Percentiles rank a stretch among this genome's conserved stretches.
Conservation (phyloP, 441 rosid genomes). For the Breynia disticha region DNA sequence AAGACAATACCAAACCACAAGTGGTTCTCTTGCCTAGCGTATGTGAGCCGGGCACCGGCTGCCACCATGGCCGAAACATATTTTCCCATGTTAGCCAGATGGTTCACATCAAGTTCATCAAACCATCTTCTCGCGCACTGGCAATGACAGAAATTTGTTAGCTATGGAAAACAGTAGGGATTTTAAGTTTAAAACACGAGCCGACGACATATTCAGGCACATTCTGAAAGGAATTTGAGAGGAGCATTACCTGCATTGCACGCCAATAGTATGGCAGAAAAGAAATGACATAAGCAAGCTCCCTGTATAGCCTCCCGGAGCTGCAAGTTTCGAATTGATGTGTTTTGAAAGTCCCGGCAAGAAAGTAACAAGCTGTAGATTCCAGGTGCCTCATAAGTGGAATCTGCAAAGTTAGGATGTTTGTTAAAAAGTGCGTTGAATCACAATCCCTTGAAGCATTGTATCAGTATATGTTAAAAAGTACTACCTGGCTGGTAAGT, state of each 20-base stretch:
- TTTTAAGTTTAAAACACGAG: too few relatives aligned
- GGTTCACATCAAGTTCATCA: slow-evolving; percentile 58
- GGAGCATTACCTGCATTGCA: slow-evolving; percentile 74
- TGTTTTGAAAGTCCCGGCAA: slow-evolving; percentile 67
- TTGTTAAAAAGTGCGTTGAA: too few relatives aligned
- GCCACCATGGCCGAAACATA: slow-evolving; percentile 96
- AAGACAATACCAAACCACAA: slow-evolving; percentile 59
- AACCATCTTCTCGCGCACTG: slow-evolving; percentile 96
- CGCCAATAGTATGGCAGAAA: slow-evolving; percentile 95
- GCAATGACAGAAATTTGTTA: not conserved
- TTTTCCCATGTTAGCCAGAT: slow-evolving; percentile 91
- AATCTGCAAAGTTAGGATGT: slow-evolving; percentile 32
- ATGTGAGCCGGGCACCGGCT: slow-evolving; percentile 80
- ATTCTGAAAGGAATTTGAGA: not conserved
- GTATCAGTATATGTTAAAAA: not conserved
- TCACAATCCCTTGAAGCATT: too few relatives aligned
- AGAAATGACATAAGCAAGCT: slow-evolving; percentile 74
- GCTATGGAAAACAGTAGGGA: too few relatives aligned
- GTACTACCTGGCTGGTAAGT: slow-evolving; percentile 79
- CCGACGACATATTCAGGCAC: too few relatives aligned
- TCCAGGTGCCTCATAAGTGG: slow-evolving; percentile 82
- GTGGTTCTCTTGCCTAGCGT: slow-evolving; percentile 36
- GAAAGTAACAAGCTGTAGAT: slow-evolving; percentile 77
- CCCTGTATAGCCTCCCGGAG: slow-evolving; percentile 55
- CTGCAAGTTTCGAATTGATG: slow-evolving; percentile 65